A percentile compares a stretch with the other conserved stretches of the same genome.
Conservation (phyloP, 345 rosid species). For the Triadica sebifera region DNA sequence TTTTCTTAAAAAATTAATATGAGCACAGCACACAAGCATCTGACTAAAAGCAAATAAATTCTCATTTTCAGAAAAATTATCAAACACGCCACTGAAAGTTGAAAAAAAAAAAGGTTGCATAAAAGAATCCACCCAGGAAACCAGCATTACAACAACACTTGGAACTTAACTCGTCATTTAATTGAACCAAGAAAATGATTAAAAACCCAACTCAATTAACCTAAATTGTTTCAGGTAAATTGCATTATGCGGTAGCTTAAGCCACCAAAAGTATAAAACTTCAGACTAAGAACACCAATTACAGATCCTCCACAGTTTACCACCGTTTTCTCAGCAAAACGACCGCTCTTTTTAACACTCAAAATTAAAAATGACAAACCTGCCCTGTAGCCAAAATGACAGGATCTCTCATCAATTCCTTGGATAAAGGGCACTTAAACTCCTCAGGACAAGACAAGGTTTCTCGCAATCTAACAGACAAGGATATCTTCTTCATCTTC, state of each 20-base stretch:
- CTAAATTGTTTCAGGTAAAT: neutral
- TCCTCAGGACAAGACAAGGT: slow-evolving; percentile 66
- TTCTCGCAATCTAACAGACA: slow-evolving; percentile 46
- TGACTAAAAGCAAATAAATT: neutral
- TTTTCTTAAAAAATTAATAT: slow-evolving; percentile 1
- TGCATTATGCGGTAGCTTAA: neutral
- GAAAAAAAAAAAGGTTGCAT: neutral
- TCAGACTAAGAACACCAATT: neutral
- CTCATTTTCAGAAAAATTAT: neutral
- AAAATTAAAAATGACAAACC: slow-evolving; percentile 41
- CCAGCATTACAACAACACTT: neutral
- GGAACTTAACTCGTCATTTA: neutral
- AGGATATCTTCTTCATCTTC: slow-evolving; percentile 51
- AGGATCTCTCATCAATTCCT: slow-evolving; percentile 90
- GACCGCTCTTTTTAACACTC: neutral
- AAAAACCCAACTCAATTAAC: neutral
- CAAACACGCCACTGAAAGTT: neutral
- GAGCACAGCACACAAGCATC: neutral
- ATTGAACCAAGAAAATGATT: neutral
- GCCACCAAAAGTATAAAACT: neutral
- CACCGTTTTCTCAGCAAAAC: slow-evolving; percentile 16
- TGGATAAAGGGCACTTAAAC: slow-evolving; percentile 81
- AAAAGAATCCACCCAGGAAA: slow-evolving; percentile 7
- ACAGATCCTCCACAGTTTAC: slow-evolving; percentile 7
- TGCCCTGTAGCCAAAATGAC: slow-evolving; percentile 83